Conservation (phyloP, 371 early-diverging fungal species). For the Nosema granulosis region DNA sequence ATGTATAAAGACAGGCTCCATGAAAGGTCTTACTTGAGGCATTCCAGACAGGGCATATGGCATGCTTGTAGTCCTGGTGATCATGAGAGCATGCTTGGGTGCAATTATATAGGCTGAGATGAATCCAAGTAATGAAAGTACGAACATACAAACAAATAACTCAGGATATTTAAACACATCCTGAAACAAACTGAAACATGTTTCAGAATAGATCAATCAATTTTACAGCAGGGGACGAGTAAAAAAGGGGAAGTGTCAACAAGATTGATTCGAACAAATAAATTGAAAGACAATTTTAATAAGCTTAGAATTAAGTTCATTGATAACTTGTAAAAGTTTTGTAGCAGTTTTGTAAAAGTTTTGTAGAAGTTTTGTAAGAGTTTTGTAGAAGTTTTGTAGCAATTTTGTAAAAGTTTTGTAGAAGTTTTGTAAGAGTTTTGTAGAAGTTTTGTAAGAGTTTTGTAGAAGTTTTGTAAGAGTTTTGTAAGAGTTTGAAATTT, state of each 20-base stretch:
- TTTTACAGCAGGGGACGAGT: neutral
- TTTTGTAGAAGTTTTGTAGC: no score
- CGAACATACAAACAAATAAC: conserved; percentile 10
- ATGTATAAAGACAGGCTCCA: conserved; percentile 15
- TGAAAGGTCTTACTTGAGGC: neutral
- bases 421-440: no score
- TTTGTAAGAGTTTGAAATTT: no score
- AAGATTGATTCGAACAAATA: no score
- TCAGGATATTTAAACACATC: neutral
- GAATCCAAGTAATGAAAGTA: neutral
- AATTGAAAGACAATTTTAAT: no score
- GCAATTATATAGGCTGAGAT: conserved; percentile 11
- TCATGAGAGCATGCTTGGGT: conserved; percentile 42
- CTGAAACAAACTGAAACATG: neutral
- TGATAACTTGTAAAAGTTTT: no score
- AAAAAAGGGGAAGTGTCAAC: neutral
- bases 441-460: no score
- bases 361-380: no score
- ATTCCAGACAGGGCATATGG: neutral
- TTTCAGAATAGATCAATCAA: conserved; percentile 8
- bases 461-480: no score
- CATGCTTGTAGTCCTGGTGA: conserved; percentile 23
- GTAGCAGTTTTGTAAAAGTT: no score
- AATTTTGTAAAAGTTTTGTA: no score
- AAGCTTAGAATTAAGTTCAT: no score